Conservation (phyloP, 345 rosid genomes). For the Eucalyptus dawsonii region DNA sequence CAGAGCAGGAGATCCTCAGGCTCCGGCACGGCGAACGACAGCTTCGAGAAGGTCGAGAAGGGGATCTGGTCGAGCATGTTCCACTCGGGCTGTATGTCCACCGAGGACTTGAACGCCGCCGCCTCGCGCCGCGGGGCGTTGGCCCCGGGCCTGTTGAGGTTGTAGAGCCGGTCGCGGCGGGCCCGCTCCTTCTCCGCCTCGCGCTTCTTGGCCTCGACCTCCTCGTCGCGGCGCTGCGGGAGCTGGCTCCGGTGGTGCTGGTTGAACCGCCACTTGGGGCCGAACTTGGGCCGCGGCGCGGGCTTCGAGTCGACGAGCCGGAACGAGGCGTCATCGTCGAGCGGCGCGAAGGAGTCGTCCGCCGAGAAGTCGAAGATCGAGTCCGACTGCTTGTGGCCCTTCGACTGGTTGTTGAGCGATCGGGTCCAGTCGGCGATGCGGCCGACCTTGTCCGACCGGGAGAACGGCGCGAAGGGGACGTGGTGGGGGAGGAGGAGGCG, state of each 20-base stretch:
- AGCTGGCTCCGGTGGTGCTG: conserved; percentile 56
- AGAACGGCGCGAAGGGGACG: conserved; percentile 73
- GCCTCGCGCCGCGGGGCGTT: conserved; percentile 82
- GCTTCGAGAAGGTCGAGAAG: conserved; percentile 73
- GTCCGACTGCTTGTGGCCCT: conserved; percentile 30
- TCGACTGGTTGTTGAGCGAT: conserved; percentile 9
- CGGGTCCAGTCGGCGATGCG: conserved; percentile 95
- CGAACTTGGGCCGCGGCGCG: conserved; percentile 81
- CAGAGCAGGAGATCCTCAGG: conserved; percentile 79
- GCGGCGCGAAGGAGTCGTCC: conserved; percentile 55
- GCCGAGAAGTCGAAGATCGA: conserved; percentile 47
- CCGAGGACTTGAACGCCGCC: conserved; percentile 70
- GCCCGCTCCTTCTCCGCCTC: conserved; percentile 95
- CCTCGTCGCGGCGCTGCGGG: conserved; percentile 94
- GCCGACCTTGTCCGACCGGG: conserved; percentile 88
- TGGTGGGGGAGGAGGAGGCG: conserved; percentile 20
- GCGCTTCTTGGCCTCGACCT: conserved; percentile 76
- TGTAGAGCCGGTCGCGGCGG: conserved; percentile 74
- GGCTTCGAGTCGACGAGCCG: conserved; percentile 90
- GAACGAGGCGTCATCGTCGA: conserved; percentile 72
- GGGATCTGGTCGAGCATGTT: conserved; percentile 98
- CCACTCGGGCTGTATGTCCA: conserved; percentile 98
- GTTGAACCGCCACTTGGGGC: conserved; percentile 84
- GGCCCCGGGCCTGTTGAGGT: conserved; percentile 54
- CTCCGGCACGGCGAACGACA: conserved; percentile 62